Evolutionary conservation across 1,139 yeast species (phyloP).

Genomic region (Sugiyamaella neomexicana): DNA sequence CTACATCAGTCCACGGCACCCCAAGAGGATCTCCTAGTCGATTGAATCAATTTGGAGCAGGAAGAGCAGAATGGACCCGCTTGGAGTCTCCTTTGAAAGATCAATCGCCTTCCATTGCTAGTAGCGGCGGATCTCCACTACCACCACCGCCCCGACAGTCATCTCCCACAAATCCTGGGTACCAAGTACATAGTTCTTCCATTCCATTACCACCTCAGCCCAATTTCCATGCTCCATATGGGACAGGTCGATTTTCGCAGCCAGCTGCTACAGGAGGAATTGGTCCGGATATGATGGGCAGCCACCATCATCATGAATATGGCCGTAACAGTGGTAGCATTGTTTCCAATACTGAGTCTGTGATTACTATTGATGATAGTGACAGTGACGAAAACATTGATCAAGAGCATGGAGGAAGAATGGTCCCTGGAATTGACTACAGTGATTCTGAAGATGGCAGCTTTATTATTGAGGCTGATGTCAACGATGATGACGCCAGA

Average conservation of each 20-base stretch:
- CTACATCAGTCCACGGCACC: constrained; percentile 27
- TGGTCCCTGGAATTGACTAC: constrained; percentile 31
- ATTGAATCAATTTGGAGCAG: constrained; percentile 22
- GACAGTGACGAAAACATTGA: constrained; percentile 27
- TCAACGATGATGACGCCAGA: constrained; percentile 34
- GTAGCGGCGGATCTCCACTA: constrained; percentile 23
- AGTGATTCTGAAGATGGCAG: constrained; percentile 36
- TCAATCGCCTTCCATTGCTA: constrained; percentile 29
- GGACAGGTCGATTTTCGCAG: constrained; percentile 15
- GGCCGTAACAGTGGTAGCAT: constrained; percentile 17
- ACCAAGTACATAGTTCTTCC: constrained; percentile 19
- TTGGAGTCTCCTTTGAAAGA: constrained; percentile 35
- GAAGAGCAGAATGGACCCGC: constrained; percentile 36
- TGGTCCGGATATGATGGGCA: constrained; percentile 5
- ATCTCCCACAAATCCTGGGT: constrained; percentile 7
- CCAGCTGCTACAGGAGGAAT: constrained; percentile 1
- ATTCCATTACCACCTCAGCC: constrained; percentile 31
- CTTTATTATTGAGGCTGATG: constrained; percentile 33
- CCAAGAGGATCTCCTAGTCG: constrained; percentile 32
- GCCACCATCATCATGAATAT: constrained; percentile 14
- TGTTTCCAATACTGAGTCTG: constrained; percentile 14
- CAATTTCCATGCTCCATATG: constrained; percentile 25
- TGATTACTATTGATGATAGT: constrained; percentile 23
- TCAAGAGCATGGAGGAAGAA: constrained; percentile 21
- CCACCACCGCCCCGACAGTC: constrained; percentile 12